Base-by-base conservation (phyloP, 768 basidiomycete species). In the Suillus americanus region DNA sequence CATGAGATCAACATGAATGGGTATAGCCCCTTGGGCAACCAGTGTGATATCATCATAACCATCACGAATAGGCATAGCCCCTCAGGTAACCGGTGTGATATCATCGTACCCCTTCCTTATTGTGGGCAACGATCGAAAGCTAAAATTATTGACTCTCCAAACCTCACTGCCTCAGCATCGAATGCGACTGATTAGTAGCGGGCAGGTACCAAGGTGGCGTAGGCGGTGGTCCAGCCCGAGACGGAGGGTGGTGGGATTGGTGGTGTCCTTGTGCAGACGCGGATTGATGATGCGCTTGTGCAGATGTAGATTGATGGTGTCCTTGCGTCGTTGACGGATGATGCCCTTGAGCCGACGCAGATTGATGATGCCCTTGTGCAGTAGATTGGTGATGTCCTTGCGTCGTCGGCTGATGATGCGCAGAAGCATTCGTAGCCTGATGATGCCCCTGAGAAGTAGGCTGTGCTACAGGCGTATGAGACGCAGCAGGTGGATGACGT, bases 191-290 rank as follows among this genome's bases (percentile, higher is more conserved):
- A 40, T 38, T 38, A 20, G 37, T 16, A 9, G 56, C 23, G 5
- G 56, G 38, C 37, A 57, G 23, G 23, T 57, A 57, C 71, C 73
- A 73, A 41, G 67, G 64, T 16, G 71, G 69, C 38, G 73, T 67
- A 35, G 71, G 67, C 9, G 70, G 70, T 12, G 68, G 60, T 18
- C 54, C 67, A 41, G 23, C 59, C 46, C 53, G 56, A 48, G 46
- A 38, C 28, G 37, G 16, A 25, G 56, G 23, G 16, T 57, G 56
- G 5, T 57, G 56, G 37, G 56, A 5, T 38, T 63, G 53, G 14
- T 64, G 63, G n/a, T 65, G 67, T 37, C 65, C 66, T 64, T 71
- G 72, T 51, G 71, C 65, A 45, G 70, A 63, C 23, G 69, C 67
- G 18, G 53, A 14, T 23, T 41, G 37, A 25, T 59, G 54, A 12